These are phyloP conservation scores for Fusarium tricinctum DNA, from an alignment of 2,329 filamentous ascomycete genomes.

Conservation along the genomic window DNA sequence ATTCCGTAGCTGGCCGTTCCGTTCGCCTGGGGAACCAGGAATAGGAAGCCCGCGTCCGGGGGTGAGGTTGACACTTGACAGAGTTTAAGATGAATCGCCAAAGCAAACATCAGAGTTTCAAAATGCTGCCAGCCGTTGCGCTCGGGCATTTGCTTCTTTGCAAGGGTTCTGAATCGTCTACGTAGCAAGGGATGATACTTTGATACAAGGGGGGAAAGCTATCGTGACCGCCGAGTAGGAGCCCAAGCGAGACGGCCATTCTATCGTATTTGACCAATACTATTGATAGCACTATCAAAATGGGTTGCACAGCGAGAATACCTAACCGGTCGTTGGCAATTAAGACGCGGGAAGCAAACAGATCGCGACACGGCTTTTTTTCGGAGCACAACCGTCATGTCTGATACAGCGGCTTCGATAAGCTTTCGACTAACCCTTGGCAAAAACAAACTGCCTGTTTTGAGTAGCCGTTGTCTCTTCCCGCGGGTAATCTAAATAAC, in stretches of 20 bases:
- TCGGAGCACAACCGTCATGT: not conserved
- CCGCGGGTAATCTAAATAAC: constrained; percentile 15
- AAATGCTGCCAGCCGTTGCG: constrained; percentile 20
- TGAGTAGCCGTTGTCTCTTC: constrained; percentile 2
- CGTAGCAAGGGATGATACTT: constrained; percentile 4
- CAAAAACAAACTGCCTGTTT: constrained; percentile 7
- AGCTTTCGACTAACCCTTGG: constrained; percentile 29
- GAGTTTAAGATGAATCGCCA: constrained; percentile 30
- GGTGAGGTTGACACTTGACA: not conserved
- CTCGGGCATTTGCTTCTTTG: constrained; percentile 22
- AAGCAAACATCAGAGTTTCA: constrained; percentile 40
- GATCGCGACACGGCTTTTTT: constrained; percentile 10
- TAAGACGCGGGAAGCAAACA: constrained; percentile 5
- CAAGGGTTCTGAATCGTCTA: constrained; percentile 28
- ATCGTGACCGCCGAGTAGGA: too few species aligned
- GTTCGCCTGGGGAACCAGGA: constrained; percentile 26
- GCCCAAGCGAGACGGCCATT: too few species aligned
- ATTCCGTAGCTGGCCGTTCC: constrained; percentile 28
- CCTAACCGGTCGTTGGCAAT: constrained; percentile 2
- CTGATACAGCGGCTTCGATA: constrained; percentile 21
- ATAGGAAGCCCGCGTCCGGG: constrained; percentile 22
- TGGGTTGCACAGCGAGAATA: constrained; percentile 12
- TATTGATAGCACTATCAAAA: not conserved
- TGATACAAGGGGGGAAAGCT: constrained; percentile 6
- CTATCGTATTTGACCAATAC: too few species aligned